Evolutionary conservation across 192 early-diverging fungal species (phyloP), one percentile per base, ranked within the genome.

Genomic region (Gryganskiella cystojenkinii): DNA sequence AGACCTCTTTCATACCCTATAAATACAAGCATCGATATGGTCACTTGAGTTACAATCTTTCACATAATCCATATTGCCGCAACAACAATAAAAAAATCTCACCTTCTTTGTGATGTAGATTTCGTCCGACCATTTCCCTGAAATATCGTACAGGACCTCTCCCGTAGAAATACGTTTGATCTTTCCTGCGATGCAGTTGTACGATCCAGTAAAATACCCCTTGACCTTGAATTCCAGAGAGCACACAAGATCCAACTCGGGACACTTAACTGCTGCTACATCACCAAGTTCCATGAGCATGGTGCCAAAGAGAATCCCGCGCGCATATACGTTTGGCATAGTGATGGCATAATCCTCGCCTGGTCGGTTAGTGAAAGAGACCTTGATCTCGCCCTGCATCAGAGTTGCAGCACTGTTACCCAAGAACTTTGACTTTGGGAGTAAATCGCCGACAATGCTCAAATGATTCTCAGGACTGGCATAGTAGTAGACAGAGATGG

Each of bases 261-360:
- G 64, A 80, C 95, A 96, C 35, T 82, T 83, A 14, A 97, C 86
- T 0, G 82, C 83, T 8, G 90, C 90, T 22, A 80, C 82, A 76
- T 98, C 96, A 49, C 95, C 96, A 46, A 97, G 84, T 80, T 98
- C 96, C 56, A 98, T 81, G 47, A 92, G 89, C 96, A 98, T 97
- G 27, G 90, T 96, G 35, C 96, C 96, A 83, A 98, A 95, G 76
- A 98, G 61, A 52, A 98, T 94, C 2, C 95, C 94, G 11, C 96
- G 87, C 4, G 95, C 96, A 78, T 98, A 98, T 65, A 97, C 90
- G 81, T 98, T 98, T 10, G 96, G 96, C 79, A 94, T 91, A 0
- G 87, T 90, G 56, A 98, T 90, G 42, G 86, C 70, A 83, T 96
- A 96, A 24, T 84, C 84, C 56, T 98, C 95, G 61, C 88, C 83